Percentiles rank a stretch among this genome's conserved stretches.
Conservation (phyloP, 2,329 filamentous ascomycete species). For the Neofusicoccum parvum region DNA sequence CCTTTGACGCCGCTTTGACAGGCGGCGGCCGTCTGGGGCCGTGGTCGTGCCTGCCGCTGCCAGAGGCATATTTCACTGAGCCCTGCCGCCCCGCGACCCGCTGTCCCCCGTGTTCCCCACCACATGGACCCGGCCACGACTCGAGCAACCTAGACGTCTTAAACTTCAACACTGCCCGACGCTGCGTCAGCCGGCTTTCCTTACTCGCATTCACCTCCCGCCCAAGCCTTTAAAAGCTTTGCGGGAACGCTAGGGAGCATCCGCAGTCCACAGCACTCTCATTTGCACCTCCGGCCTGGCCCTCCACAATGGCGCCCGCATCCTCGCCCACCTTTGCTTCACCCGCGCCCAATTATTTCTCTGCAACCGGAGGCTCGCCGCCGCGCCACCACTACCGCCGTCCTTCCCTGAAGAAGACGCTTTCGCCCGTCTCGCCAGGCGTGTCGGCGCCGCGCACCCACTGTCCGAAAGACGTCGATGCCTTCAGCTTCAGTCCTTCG, state of each 20-base stretch:
- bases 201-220: neutral
- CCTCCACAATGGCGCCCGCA: conserved; percentile 4
- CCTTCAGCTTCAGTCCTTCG: conserved; percentile 39
- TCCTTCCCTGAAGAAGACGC: conserved; percentile 12
- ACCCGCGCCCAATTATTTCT: neutral
- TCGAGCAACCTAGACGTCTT: neutral
- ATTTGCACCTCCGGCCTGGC: neutral
- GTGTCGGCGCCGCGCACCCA: conserved; percentile 30
- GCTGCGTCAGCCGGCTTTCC: conserved; percentile 1
- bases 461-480: conserved; percentile 39
- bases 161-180: conserved; percentile 10
- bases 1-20: conserved; percentile 12
- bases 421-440: conserved; percentile 4
- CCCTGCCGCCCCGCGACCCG: conserved; percentile 16
- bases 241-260: conserved; percentile 13
- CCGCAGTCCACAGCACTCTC: conserved; percentile 9
- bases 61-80: conserved; percentile 11
- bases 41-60: neutral
- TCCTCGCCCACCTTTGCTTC: neutral
- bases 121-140: conserved; percentile 10
- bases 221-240: conserved; percentile 9
- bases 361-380: conserved; percentile 12
- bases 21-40: neutral
- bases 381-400: conserved; percentile 16
- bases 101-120: conserved; percentile 19